These are phyloP conservation scores for Mrakiaceae sp. DNA, from an alignment of 1,284 basidiomycete species.

Conservation along the genomic window DNA sequence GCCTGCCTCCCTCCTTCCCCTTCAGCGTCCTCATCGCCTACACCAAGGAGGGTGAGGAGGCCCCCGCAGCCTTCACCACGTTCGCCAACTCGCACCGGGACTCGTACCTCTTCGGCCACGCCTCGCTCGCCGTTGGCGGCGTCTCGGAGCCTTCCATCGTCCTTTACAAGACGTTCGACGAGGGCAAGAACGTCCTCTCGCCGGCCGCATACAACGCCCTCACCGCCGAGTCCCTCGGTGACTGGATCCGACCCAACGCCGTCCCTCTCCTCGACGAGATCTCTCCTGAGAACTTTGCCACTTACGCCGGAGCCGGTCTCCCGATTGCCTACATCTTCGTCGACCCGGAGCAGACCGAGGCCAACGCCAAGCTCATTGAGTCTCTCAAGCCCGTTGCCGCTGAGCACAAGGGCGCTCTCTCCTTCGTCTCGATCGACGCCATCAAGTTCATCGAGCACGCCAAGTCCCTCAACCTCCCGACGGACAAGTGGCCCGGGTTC, in stretches of 20 bases:
- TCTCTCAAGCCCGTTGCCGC: conserved; percentile 64
- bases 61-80: conserved; percentile 59
- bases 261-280: conserved; percentile 89
- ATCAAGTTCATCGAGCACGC: conserved; percentile 81
- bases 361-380: conserved; percentile 56
- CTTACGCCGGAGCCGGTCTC: conserved; percentile 69
- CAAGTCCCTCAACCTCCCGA: conserved; percentile 78
- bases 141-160: conserved; percentile 75
- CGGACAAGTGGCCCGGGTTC: conserved; percentile 81
- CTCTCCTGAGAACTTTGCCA: conserved; percentile 81
- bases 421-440: conserved; percentile 98
- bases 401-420: conserved; percentile 73
- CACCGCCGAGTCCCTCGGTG: conserved; percentile 51
- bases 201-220: conserved; percentile 47
- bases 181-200: conserved; percentile 58
- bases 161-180: conserved; percentile 89
- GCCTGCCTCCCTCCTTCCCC: not conserved
- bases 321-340: conserved; percentile 93
- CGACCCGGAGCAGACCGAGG: conserved; percentile 57
- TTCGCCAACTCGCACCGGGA: conserved; percentile 83
- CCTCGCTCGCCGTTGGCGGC: conserved; percentile 54
- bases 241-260: conserved; percentile 72
- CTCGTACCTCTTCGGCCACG: conserved; percentile 80
- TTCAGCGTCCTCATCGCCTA: conserved; percentile 68
- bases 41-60: conserved; percentile 54